Evolutionary conservation across 768 basidiomycete species (phyloP).

Genomic region (Tulasnella calospora): DNA sequence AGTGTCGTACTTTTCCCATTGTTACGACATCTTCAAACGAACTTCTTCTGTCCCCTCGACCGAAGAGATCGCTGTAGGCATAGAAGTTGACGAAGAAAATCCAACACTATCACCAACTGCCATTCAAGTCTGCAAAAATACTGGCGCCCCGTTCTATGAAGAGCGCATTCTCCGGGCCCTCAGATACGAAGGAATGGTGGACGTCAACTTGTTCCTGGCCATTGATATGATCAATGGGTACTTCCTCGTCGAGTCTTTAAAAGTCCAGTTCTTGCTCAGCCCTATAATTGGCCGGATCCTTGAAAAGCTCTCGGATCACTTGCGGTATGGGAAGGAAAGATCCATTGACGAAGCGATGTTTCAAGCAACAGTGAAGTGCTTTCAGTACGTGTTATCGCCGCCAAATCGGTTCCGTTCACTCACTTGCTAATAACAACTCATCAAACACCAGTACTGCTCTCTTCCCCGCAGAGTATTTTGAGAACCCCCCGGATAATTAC

Average conservation of each 20-base stretch:
- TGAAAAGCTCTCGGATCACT: background rate
- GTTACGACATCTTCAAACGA: background rate
- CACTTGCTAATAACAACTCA: background rate
- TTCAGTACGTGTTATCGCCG: background rate
- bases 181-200: background rate
- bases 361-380: background rate
- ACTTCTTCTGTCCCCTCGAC: background rate
- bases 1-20: background rate
- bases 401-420: no score
- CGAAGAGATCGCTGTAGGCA: background rate
- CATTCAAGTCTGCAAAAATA: background rate
- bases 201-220: background rate
- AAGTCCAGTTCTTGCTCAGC: background rate
- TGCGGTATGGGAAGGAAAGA: background rate
- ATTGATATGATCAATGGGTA: background rate
- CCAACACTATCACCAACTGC: background rate
- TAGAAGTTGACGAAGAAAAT: background rate
- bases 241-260: background rate
- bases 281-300: background rate
- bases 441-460: background rate
- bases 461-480: background rate
- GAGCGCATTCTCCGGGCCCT: background rate
- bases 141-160: background rate
- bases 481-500: background rate
- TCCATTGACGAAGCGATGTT: background rate